Evolutionary conservation across 768 basidiomycete genomes (phyloP).

Genomic region (Hydnum rufescens): DNA sequence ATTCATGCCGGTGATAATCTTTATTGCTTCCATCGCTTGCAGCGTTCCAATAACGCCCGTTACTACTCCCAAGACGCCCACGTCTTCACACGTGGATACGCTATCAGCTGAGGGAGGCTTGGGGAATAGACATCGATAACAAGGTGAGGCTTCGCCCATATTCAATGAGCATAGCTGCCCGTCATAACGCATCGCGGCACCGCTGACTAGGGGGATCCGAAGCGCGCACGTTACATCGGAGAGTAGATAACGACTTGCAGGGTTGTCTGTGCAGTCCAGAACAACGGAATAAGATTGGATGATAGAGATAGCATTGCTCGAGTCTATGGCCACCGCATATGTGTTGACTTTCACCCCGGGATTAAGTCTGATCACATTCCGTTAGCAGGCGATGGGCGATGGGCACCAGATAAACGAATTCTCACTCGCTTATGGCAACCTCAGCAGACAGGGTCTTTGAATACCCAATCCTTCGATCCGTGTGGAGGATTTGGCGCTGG

Average conservation of each 20-base stretch:
- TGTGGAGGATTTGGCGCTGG: slow-evolving; percentile 84
- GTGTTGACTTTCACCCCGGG: slow-evolving; percentile 41
- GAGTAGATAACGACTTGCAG: slow-evolving; percentile 78
- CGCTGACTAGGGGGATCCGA: slow-evolving; percentile 70
- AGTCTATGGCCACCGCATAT: slow-evolving; percentile 30
- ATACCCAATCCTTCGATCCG: slow-evolving; percentile 45
- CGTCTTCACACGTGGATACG: slow-evolving; percentile 66
- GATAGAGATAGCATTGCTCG: slow-evolving; percentile 38
- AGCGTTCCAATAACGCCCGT: slow-evolving; percentile 78
- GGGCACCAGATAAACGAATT: background rate
- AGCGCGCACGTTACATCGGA: slow-evolving; percentile 67
- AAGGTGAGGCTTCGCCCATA: slow-evolving; percentile 42
- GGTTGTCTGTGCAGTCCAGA: slow-evolving; percentile 90
- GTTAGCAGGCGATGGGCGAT: background rate
- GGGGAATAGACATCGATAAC: slow-evolving; percentile 89
- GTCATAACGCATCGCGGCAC: slow-evolving; percentile 75
- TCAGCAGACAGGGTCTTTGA: slow-evolving; percentile 72
- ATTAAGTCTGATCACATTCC: slow-evolving; percentile 38
- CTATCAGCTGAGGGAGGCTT: slow-evolving; percentile 44
- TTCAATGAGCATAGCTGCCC: slow-evolving; percentile 70
- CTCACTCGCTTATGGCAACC: slow-evolving; percentile 41
- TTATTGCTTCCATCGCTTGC: slow-evolving; percentile 79
- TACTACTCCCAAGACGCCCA: slow-evolving; percentile 73
- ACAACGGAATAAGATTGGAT: slow-evolving; percentile 53
- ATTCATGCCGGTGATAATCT: slow-evolving; percentile 47